phyloP scores from a whole-genome alignment of 352 stramenopile species.

The Phytophthora litchii region DNA sequence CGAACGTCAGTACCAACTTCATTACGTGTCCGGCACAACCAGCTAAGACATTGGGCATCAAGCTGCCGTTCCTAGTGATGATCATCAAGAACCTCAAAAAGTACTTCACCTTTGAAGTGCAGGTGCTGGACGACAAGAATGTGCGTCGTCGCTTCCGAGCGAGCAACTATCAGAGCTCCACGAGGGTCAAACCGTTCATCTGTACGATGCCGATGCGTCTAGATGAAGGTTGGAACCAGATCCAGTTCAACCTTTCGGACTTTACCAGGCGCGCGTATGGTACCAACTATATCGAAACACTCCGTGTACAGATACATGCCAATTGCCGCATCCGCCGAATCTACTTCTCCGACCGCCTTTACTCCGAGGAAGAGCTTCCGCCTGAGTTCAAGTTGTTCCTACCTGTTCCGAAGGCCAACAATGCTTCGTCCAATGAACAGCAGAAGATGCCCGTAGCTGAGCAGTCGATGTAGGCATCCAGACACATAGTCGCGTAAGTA shows the following conservation, averaged over 20 bases:
- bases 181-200: conserved; percentile 98
- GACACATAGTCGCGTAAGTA: conserved; percentile 4
- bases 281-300: conserved; percentile 98
- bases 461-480: conserved; percentile 43
- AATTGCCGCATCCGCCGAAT: conserved; percentile 98
- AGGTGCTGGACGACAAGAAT: conserved; percentile 98
- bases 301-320: conserved; percentile 97
- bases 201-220: conserved; percentile 99
- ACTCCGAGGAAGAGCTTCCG: conserved; percentile 97
- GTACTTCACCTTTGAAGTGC: conserved; percentile 99
- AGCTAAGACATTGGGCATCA: conserved; percentile 96
- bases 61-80: conserved; percentile 98
- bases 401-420: conserved; percentile 91
- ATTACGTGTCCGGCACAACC: conserved; percentile 95
- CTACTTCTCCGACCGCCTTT: conserved; percentile 97
- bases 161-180: conserved; percentile 97
- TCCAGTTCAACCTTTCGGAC: conserved; percentile 98
- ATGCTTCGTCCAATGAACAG: conserved; percentile 41
- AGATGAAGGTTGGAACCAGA: conserved; percentile 98
- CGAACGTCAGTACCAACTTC: conserved; percentile 98
- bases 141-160: conserved; percentile 95
- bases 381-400: conserved; percentile 98
- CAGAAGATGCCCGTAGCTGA: conserved; percentile 55
- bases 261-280: conserved; percentile 97
- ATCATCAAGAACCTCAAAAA: conserved; percentile 99